Evolutionary conservation across 2,329 filamentous ascomycete species (phyloP).

Genomic region (Talaromyces pinophilus): DNA sequence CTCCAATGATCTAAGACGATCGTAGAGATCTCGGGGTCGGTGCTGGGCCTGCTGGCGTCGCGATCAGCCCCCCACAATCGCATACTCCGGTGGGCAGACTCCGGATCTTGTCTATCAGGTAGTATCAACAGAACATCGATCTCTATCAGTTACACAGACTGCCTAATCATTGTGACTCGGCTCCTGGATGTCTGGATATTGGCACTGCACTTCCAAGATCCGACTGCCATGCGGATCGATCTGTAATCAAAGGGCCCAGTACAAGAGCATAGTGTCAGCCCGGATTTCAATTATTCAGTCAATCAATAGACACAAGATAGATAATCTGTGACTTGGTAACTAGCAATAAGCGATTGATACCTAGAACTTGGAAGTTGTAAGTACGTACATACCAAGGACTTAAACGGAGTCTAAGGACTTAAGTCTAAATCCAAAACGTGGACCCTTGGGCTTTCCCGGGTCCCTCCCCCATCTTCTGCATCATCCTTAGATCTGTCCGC

Average conservation of each 20-base stretch:
- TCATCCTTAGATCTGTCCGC: constrained; percentile 2
- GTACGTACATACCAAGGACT: neutral
- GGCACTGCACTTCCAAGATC: neutral
- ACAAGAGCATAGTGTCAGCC: neutral
- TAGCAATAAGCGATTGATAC: neutral
- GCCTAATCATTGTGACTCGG: neutral
- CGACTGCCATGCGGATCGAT: neutral
- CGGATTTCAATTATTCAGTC: neutral
- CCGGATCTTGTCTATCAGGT: neutral
- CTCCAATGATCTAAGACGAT: neutral
- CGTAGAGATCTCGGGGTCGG: neutral
- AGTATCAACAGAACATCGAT: neutral
- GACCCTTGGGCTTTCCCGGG: constrained; percentile 8
- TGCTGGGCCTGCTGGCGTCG: neutral
- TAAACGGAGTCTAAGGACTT: neutral
- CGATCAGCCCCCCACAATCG: constrained; percentile 14
- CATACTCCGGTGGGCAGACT: neutral
- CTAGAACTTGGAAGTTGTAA: neutral
- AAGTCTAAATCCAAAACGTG: constrained; percentile 8
- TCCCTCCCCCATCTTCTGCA: constrained; percentile 9
- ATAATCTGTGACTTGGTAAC: neutral
- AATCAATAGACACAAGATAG: neutral
- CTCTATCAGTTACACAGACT: constrained; percentile 2
- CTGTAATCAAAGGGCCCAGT: neutral
- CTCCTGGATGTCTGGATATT: neutral